Base-by-base conservation (phyloP, 2,329 filamentous ascomycete species). In the Botrytis sinoallii region DNA sequence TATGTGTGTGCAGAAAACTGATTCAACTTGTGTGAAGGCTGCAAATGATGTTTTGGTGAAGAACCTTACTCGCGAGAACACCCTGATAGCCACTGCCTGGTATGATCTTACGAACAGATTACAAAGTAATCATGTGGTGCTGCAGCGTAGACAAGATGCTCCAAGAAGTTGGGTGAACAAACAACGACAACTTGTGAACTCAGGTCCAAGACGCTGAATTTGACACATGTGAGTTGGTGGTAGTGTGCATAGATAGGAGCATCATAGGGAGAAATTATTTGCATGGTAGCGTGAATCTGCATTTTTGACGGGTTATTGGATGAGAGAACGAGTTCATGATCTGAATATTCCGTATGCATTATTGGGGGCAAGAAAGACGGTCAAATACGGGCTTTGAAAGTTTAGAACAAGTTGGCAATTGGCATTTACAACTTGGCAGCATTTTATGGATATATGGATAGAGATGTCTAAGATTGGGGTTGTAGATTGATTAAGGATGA, bases 151-250 rank as follows among this genome's bases (percentile, higher is more conserved):
- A 77, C 89, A 89, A 78, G 92, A 95, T 78, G 88, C 88, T 77
- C 92, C 93, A 22, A 91, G 90, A 83, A 95, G 92, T 83, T 97
- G 93, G 92, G 84, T 97, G 78, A 93, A 93, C 79, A 94, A 93
- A 85, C 93, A 96, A 86, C 88, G 93, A 81, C 88, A 90, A 80
- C 86, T 90, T 85, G 88, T 92, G 77, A 90, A 91, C 73, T 74
- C 80, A 20, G 78, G 79, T 22, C 79, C 79, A 35, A 76, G 80
- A 74, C 75, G 80, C 55, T 70, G 55, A 70, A 60, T 35, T 46
- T n/a, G 38, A 22, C 8, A 68, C 16, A 16, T 72, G 29, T 14
- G 35, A 38, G 20, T n/a, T 52, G 20, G 44, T 38, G 20, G 18
- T 20, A 29, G 18, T 35, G 66, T 40, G 44, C 60, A 52, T 66